Base-by-base conservation (phyloP, 2,329 filamentous ascomycete species). In the Penicillium sp. region DNA sequence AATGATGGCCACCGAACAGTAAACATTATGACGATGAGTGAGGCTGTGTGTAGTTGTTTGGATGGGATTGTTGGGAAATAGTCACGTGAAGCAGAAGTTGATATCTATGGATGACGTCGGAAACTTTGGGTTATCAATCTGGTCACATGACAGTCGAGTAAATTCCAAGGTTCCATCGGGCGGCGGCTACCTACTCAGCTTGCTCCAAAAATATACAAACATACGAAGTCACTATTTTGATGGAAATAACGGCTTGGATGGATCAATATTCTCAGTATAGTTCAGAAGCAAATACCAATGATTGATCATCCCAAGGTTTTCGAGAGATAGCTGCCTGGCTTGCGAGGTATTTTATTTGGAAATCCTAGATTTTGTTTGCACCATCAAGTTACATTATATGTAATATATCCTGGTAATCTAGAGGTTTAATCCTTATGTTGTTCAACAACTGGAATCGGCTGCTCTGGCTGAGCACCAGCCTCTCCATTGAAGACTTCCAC, bases 401-500 rank as follows among this genome's bases (percentile, higher is more conserved):
- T 38, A 25, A 9, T 25, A 29, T 15, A n/a, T 59, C 31, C 17
- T 6, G 10, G 10, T 5, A 2, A 29, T 29, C 5, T 23, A 3
- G 1, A 31, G 1, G 15, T 48, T 8, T 61, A 62, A 19, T 45
- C 21, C 49, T 63, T 61, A 23, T 54, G 56, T 23, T 49, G 60
- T 43, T 66, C 64, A 15, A 67, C 51, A 21, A 61, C 15, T 17
- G 64, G 62, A 17, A 65, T 60, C 1, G 62, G 65, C 12, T 61
- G 45, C 21, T 65, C 64, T n/a, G 55, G 45, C 13, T 62, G 55
- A 38, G 42, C 55, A 15, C 51, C 61, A 27, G 58, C 55, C 49
- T 70, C 58, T 44, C 67, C 70, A n/a, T 66, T 57, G 12, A 72
- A 57, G 29, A 70, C 53, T 47, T 71, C 69, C 15, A 81, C 69